Conservation (phyloP, 2,329 filamentous ascomycete genomes). For the Epichloe gansuensis region DNA sequence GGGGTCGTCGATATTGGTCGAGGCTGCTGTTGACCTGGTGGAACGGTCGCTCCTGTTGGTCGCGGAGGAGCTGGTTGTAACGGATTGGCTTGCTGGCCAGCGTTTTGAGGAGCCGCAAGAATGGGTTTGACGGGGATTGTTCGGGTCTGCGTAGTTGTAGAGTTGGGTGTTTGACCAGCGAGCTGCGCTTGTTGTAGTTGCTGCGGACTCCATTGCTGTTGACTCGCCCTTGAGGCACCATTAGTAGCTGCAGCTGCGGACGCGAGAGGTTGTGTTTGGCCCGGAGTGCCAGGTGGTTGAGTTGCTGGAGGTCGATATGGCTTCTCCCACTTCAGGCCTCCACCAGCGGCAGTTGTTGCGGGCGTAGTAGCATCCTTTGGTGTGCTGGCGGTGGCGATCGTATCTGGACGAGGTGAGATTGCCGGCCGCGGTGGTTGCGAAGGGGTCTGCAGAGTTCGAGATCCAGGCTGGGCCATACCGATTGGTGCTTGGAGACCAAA, state of each 20-base stretch:
- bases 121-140: conserved; percentile 16
- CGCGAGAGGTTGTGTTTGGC: conserved; percentile 8
- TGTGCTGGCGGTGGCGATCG: conserved; percentile 12
- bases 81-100: conserved; percentile 23
- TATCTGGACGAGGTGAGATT: conserved; percentile 23
- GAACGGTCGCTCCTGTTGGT: conserved; percentile 14
- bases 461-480: conserved; percentile 19
- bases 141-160: conserved; percentile 9
- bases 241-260: neutral
- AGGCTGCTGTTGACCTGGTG: conserved; percentile 16
- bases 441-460: conserved; percentile 20
- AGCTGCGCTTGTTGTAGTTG: conserved; percentile 8
- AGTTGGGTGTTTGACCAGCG: neutral
- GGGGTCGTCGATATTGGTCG: conserved; percentile 21
- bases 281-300: conserved; percentile 7
- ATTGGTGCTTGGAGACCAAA: conserved; percentile 26
- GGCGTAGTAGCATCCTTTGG: conserved; percentile 15
- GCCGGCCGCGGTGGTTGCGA: conserved; percentile 18
- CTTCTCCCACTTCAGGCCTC: conserved; percentile 27
- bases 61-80: conserved; percentile 22
- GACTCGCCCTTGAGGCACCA: neutral
- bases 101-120: conserved; percentile 22
- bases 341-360: neutral
- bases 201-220: conserved; percentile 6
- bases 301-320: conserved; percentile 24